Base-by-base conservation (phyloP, 1,284 basidiomycete species). In the Anthracocystis panici-leucophaei region DNA sequence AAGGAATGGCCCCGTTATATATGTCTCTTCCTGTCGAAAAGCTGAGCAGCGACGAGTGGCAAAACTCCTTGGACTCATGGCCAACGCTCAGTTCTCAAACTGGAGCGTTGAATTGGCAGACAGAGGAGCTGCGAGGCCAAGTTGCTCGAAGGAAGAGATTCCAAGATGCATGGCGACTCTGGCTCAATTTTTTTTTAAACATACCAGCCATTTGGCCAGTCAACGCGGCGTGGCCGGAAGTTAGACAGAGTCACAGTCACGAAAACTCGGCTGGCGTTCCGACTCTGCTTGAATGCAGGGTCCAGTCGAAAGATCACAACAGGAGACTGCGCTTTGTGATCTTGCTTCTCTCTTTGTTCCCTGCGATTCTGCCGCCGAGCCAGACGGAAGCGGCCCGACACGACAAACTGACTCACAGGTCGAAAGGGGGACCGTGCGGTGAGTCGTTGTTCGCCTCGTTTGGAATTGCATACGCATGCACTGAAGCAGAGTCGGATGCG, bases 131-230 rank as follows among this genome's bases (percentile, higher is more conserved):
- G 35, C 35, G 14, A 38, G 3, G 35, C 35, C 35, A 14, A 38
- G 35, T 3, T 38, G 35, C 14, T 38, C 35, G 35, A 38, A 16
- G 14, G 35, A 12, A 11, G 35, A 48, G 33, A 21, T 7, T 5
- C n/a, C 40, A 18, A n/a, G 50, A 60, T 60, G 58, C 58, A 50
- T 60, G 58, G 58, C 58, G 58, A 60, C 45, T 31, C 16, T 2
- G 45, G 35, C 23, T n/a, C 16, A 20, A 10, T 57, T 46, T 50
- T 12, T 31, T 18, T 29, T 4, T n/a, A n/a, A n/a, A n/a, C n/a
- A n/a, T n/a, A n/a, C n/a, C 21, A 35, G 35, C 51, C 45, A 40
- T 18, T 42, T 40, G 44, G 27, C 44, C 38, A 21, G 45, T 58
- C 35, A 41, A 40, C 25, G 40, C 57, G 38, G 57, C 48, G 2